Percentiles rank a stretch among this genome's conserved stretches.
These are phyloP conservation scores for Fomitopsis pulvina DNA, from an alignment of 768 basidiomycete species.

Conservation along the genomic window DNA sequence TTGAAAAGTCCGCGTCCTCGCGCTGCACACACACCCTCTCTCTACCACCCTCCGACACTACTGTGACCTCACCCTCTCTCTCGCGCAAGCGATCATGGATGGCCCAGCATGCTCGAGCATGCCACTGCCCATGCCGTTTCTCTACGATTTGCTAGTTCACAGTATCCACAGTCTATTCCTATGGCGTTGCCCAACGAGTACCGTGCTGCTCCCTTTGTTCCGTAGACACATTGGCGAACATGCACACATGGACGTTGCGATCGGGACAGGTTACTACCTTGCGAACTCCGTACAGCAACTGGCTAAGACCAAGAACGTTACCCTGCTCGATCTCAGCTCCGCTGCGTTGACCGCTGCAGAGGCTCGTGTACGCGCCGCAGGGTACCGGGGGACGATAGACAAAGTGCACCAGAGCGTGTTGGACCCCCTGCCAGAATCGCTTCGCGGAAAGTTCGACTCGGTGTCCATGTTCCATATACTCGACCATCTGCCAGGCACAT, in stretches of 20 bases:
- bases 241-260: constrained; percentile 14
- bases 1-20: too few relatives aligned
- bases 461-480: constrained; percentile 15
- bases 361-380: constrained; percentile 3
- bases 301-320: constrained; percentile 4
- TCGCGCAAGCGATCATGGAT: background rate
- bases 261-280: constrained; percentile 14
- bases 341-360: constrained; percentile 7
- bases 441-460: constrained; percentile 9
- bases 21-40: too few relatives aligned
- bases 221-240: constrained; percentile 6
- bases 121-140: background rate
- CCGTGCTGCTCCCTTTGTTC: constrained; percentile 13
- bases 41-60: too few relatives aligned
- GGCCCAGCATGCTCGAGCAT: background rate
- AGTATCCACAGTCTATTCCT: constrained; percentile 9
- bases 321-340: constrained; percentile 11
- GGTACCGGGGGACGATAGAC: constrained; percentile 8
- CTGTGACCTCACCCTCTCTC: too few relatives aligned
- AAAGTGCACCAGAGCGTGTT: constrained; percentile 10
- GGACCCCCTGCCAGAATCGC: constrained; percentile 6
- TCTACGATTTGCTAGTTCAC: constrained; percentile 12
- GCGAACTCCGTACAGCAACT: background rate
- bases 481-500: constrained; percentile 12
- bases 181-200: constrained; percentile 10